Conservation (phyloP, 75 land plant species). For the Adiantum capillusveneris region DNA sequence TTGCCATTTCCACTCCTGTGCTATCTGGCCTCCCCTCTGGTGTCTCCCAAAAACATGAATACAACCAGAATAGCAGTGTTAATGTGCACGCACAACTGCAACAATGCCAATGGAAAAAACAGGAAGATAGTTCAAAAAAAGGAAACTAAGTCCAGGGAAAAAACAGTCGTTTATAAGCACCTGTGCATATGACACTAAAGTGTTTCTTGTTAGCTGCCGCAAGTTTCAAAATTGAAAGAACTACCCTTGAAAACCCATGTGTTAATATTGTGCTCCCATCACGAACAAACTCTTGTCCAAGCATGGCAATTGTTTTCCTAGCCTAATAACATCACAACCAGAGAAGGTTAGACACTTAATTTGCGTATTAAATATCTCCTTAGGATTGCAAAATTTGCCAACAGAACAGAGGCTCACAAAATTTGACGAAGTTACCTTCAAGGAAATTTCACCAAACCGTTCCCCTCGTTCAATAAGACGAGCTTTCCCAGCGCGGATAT, state of each 20-base stretch:
- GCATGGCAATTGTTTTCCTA: slow-evolving; percentile 81
- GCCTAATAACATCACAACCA: slow-evolving; percentile 43
- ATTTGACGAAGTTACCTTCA: slow-evolving; percentile 44
- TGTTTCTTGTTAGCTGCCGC: slow-evolving; percentile 78
- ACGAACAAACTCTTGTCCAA: slow-evolving; percentile 89
- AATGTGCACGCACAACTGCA: too few species aligned
- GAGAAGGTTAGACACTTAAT: too few species aligned
- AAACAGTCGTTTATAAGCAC: slow-evolving; percentile 24
- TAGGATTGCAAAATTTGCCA: too few species aligned
- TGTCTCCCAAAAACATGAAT: too few species aligned
- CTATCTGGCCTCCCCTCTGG: slow-evolving; percentile 94
- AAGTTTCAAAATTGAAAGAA: slow-evolving; percentile 66
- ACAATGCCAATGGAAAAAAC: too few species aligned
- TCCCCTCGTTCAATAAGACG: slow-evolving; percentile 96
- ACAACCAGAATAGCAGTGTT: too few species aligned
- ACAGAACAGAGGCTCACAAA: not conserved
- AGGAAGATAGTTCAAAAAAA: too few species aligned
- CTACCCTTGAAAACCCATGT: slow-evolving; percentile 95
- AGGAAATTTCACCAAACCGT: slow-evolving; percentile 91
- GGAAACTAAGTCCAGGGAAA: not conserved
- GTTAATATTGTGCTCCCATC: slow-evolving; percentile 85
- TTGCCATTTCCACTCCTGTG: slow-evolving; percentile 71
- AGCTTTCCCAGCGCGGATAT: slow-evolving; percentile 74
- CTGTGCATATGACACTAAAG: slow-evolving; percentile 89
- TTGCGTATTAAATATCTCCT: too few species aligned